phyloP scores from a whole-genome alignment of 352 stramenopile genomes.

The Phytopythium vexans region DNA sequence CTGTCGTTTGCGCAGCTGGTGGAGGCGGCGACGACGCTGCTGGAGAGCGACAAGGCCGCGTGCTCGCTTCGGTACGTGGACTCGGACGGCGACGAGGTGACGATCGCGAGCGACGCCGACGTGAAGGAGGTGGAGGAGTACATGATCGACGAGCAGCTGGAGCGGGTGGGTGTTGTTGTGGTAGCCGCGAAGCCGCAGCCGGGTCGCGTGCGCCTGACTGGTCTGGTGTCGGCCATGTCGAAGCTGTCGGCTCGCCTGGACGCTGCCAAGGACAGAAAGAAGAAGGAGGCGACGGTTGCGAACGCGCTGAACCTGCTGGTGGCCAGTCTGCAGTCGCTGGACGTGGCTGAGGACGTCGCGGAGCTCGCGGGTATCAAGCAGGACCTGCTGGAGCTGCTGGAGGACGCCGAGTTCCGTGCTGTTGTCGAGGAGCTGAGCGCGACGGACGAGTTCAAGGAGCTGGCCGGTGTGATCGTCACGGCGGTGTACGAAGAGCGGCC shows the following conservation, averaged over 20 bases:
- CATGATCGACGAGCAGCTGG: conserved; percentile 48
- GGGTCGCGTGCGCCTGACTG: conserved; percentile 33
- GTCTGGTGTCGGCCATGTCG: conserved; percentile 47
- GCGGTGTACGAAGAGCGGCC: conserved; percentile 31
- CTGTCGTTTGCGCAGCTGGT: conserved; percentile 23
- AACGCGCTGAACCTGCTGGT: conserved; percentile 38
- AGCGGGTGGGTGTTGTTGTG: conserved; percentile 30
- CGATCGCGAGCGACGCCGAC: conserved; percentile 48
- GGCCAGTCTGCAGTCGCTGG: conserved; percentile 35
- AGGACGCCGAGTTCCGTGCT: conserved; percentile 27
- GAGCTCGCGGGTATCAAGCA: conserved; percentile 41
- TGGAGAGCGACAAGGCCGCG: conserved; percentile 13
- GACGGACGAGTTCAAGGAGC: conserved; percentile 32
- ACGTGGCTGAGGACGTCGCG: conserved; percentile 33
- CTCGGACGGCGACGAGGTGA: conserved; percentile 56
- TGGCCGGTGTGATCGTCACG: conserved; percentile 24
- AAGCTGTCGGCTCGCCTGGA: conserved; percentile 38
- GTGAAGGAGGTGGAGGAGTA: conserved; percentile 45
- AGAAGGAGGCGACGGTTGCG: conserved; percentile 31
- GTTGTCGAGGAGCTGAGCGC: conserved; percentile 29
- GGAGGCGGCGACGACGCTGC: conserved; percentile 13
- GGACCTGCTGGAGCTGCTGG: conserved; percentile 37
- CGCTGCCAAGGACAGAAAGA: conserved; percentile 13
- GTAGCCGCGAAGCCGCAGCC: conserved; percentile 4
- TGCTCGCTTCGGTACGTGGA: conserved; percentile 50